Base-by-base conservation (phyloP, 2,329 filamentous ascomycete genomes). In the Colletotrichum horii region DNA sequence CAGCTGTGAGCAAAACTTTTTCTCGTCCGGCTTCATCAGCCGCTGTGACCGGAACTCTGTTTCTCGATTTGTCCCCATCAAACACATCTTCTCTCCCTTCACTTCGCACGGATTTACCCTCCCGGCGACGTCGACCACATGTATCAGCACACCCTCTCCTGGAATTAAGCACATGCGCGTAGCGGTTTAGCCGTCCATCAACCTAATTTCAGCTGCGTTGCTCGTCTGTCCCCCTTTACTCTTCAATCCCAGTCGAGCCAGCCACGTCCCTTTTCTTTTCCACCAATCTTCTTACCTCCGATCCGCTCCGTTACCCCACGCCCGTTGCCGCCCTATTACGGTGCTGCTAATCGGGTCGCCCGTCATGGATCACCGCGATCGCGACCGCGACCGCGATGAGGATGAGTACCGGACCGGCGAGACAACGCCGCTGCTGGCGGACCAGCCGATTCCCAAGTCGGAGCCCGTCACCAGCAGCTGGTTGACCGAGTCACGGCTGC, bases 401-500 rank as follows among this genome's bases (percentile, higher is more conserved):
- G 64, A 75, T 22, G 64, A 64, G 36, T 55, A 68, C 36, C 70
- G 73, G 36, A 32, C 70, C 70, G 70, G 70, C 56, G 74, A 76
- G 64, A 76, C 74, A 12, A 69, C 28, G 58, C 74, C 74, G 64
- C 36, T 76, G 58, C 58, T 76, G 22, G 61, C 74, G 61, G 74
- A 76, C 19, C 74, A 76, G 48, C 74, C 74, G 22, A 48, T 65
- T 2, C 56, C 52, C 56, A 76, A 76, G 65, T 61, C 74, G 16
- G 74, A 76, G 28, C 74, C 70, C 22, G 70, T 55, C 32, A 19
- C 38, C n/a, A 65, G 48, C 58, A 43, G 65, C 34, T 76, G 56
- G 64, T 38, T 55, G 74, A 28, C 70, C 28, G 76, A 77, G 60
- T 71, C 67, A 30, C 71, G 76, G 43, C 34, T 77, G 30, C 70